Base-by-base conservation (phyloP, 202 grass and related monocot species). In the Carex sylvatica region DNA sequence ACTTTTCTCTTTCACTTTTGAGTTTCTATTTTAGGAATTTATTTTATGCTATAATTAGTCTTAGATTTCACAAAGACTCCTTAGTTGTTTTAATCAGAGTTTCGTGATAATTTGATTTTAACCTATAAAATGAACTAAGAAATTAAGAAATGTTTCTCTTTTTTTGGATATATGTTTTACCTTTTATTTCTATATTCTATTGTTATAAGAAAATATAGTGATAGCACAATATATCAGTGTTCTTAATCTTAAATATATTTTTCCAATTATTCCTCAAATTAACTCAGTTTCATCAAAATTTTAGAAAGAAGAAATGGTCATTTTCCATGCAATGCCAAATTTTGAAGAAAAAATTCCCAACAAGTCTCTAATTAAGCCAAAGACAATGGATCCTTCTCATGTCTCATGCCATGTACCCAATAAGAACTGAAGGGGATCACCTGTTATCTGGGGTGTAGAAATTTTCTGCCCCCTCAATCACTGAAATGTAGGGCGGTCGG, bases 301-400 rank as follows among this genome's bases (percentile, higher is more conserved):
- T 77, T 77, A 77, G 74, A 77, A 77, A 59, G 74, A 77, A 59
- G 74, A 75, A 49, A 55, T 19, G 73, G 51, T 35, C 9, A 20
- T 59, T 30, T 18, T 30, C 15, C 15, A 59, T 2, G 9, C 74
- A 77, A 56, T 77, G 74, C 15, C 36, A 0, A 77, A 77, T 35
- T 16, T 77, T 36, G 74, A 59, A 36, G 74, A 58, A 59, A 77
- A 59, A 77, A 59, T 8, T 38, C 53, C 59, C 53, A 77, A 9
- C 16, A 77, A 77, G 53, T 31, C 53, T 4, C 53, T 53, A 38
- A 30, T 9, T 4, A 77, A 77, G 30, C 14, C 4, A 9, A 77
- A 77, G 53, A 77, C 74, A 59, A 59, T 14, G 30, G 74, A 77
- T 36, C 74, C 74, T 77, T 77, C 74, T 58, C 74, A 28, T 59